Evolutionary conservation across 2,329 filamentous ascomycete genomes (phyloP).

Genomic region (Mycosphaerella sp.): DNA sequence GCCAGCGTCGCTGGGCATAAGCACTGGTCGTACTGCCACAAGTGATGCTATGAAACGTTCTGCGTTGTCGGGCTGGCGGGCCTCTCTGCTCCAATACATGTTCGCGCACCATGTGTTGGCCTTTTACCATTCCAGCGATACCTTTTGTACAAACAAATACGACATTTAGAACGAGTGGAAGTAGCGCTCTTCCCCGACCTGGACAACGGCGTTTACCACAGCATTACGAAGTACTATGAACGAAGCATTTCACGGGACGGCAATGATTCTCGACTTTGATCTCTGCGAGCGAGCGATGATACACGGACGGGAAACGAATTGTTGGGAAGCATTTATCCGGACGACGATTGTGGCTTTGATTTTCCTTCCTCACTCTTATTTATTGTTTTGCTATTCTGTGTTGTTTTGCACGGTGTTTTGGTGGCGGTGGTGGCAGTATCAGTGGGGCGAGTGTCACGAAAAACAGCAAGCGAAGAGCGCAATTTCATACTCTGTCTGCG

Average conservation of each 20-base stretch:
- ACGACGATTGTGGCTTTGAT: neutral
- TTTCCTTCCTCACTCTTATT: neutral
- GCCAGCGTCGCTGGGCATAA: constrained; percentile 43
- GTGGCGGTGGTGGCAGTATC: neutral
- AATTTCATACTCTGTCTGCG: neutral
- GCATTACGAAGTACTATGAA: constrained; percentile 21
- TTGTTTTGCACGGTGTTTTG: constrained; percentile 1
- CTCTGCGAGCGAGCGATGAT: neutral
- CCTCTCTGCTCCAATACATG: constrained; percentile 12
- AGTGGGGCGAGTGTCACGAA: constrained; percentile 2
- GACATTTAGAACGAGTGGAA: constrained; percentile 19
- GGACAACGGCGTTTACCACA: constrained; percentile 24
- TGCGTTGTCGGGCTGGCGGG: constrained; percentile 26
- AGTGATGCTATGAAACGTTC: constrained; percentile 19
- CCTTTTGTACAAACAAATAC: constrained; percentile 23
- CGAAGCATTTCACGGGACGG: constrained; percentile 16
- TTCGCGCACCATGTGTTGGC: constrained; percentile 7
- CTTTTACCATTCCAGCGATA: constrained; percentile 18
- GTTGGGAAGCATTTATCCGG: constrained; percentile 1
- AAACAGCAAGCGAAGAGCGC: constrained; percentile 3
- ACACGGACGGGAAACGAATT: neutral
- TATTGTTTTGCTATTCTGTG: neutral
- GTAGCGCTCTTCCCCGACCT: constrained; percentile 7
- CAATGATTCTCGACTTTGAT: constrained; percentile 12
- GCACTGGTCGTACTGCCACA: constrained; percentile 12